Evolutionary conservation across 176 grass and related monocot species (phyloP).

Genomic region (Stipa capillata): DNA sequence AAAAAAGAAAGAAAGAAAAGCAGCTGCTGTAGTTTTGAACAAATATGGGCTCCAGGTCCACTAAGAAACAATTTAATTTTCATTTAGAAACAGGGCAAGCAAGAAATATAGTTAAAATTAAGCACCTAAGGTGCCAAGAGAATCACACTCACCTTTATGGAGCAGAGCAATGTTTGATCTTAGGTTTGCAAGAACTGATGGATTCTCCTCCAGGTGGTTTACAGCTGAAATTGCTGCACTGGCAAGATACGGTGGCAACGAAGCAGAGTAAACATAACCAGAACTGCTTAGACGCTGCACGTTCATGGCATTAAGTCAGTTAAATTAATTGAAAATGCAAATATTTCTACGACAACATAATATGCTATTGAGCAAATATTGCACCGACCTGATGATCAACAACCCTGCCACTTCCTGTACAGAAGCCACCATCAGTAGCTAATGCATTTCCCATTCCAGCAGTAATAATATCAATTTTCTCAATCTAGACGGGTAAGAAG

Average conservation of each 20-base stretch:
- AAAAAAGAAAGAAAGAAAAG: neutral
- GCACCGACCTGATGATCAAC: constrained; percentile 53
- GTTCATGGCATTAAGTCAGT: neutral
- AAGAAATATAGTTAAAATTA: neutral
- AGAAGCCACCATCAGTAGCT: constrained; percentile 53
- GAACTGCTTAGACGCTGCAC: constrained; percentile 55
- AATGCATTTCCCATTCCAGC: constrained; percentile 56
- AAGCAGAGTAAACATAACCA: constrained; percentile 54
- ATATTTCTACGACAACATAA: neutral
- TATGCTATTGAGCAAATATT: neutral
- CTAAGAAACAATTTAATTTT: neutral
- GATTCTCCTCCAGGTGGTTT: constrained; percentile 44
- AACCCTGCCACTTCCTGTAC: constrained; percentile 48
- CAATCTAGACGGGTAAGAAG: constrained; percentile 24
- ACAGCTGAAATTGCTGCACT: constrained; percentile 49
- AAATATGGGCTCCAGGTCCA: neutral
- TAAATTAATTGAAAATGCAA: neutral
- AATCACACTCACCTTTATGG: constrained; percentile 20
- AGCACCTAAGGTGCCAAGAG: neutral
- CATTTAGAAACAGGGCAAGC: neutral
- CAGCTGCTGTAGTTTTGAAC: neutral
- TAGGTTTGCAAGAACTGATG: constrained; percentile 31
- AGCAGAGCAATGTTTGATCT: constrained; percentile 31
- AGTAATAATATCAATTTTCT: constrained; percentile 62
- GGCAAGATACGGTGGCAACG: constrained; percentile 56